phyloP scores from a whole-genome alignment of 2,329 filamentous ascomycete species.

The Chaetomiaceae sp. region DNA sequence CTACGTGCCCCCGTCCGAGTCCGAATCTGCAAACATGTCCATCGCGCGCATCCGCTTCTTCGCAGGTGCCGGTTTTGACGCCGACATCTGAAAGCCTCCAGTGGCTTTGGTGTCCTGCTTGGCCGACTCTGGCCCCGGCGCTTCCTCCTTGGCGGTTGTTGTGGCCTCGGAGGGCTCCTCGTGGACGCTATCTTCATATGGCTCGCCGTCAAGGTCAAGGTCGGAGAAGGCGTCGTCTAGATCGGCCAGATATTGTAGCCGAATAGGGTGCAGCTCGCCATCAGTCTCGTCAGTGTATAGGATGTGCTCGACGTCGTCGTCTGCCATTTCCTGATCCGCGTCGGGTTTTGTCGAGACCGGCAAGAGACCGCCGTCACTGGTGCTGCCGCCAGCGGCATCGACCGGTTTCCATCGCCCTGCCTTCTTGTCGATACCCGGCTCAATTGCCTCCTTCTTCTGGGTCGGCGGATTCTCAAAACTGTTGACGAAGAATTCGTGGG shows the following conservation, averaged over 20 bases:
- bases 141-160: conserved; percentile 31
- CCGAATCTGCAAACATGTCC: conserved; percentile 82
- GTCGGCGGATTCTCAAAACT: conserved; percentile 66
- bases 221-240: conserved; percentile 27
- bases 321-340: conserved; percentile 4
- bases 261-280: conserved; percentile 16
- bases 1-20: conserved; percentile 29
- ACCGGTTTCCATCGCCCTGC: conserved; percentile 46
- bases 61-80: conserved; percentile 26
- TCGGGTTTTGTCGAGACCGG: conserved; percentile 20
- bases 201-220: conserved; percentile 35
- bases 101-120: conserved; percentile 19
- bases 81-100: conserved; percentile 25
- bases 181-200: conserved; percentile 28
- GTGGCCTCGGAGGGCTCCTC: conserved; percentile 11
- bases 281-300: conserved; percentile 20
- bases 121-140: conserved; percentile 13
- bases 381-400: conserved; percentile 29
- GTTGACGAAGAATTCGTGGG: conserved; percentile 63
- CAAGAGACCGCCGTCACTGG: conserved; percentile 14
- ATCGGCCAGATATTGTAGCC: conserved; percentile 18
- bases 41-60: conserved; percentile 67
- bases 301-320: conserved; percentile 16
- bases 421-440: conserved; percentile 34
- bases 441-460: conserved; percentile 28